phyloP scores from a whole-genome alignment of 1,139 yeast genomes.

The Candida sanyaensis region DNA sequence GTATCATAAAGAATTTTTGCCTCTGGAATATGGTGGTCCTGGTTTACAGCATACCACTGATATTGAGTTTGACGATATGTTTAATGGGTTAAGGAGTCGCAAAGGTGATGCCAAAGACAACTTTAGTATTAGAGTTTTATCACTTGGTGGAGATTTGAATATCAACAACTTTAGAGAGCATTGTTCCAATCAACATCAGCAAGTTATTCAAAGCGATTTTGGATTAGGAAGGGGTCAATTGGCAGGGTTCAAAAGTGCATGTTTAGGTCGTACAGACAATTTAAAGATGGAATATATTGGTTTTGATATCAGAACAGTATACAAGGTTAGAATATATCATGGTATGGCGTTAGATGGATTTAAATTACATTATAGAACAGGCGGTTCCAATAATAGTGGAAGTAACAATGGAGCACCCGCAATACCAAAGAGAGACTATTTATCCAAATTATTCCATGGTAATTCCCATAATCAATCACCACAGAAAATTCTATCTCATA shows the following conservation, averaged over 20 bases:
- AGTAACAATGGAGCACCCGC: conserved; percentile 34
- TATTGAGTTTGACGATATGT: conserved; percentile 40
- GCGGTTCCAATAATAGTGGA: background rate
- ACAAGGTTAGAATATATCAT: conserved; percentile 59
- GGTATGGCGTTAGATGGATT: conserved; percentile 85
- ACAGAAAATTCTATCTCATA: background rate
- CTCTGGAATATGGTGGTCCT: conserved; percentile 53
- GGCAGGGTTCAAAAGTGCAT: conserved; percentile 48
- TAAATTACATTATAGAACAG: conserved; percentile 20
- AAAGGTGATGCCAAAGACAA: conserved; percentile 33
- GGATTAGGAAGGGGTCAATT: conserved; percentile 35
- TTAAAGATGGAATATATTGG: conserved; percentile 25
- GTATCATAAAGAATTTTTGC: conserved; percentile 60
- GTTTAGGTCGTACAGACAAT: conserved; percentile 38
- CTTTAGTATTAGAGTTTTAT: conserved; percentile 50
- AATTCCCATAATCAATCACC: conserved; percentile 7
- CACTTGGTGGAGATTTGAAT: conserved; percentile 41
- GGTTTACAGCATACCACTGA: conserved; percentile 58
- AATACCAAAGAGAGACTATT: conserved; percentile 50
- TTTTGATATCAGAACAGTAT: conserved; percentile 33
- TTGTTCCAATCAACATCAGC: conserved; percentile 15
- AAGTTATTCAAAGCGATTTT: conserved; percentile 41
- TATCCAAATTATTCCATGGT: conserved; percentile 29
- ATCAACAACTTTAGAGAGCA: conserved; percentile 32
- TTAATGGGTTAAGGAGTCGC: conserved; percentile 41